These are phyloP conservation scores for Corynespora cassiicola DNA, from an alignment of 2,329 filamentous ascomycete species.

Conservation along the genomic window DNA sequence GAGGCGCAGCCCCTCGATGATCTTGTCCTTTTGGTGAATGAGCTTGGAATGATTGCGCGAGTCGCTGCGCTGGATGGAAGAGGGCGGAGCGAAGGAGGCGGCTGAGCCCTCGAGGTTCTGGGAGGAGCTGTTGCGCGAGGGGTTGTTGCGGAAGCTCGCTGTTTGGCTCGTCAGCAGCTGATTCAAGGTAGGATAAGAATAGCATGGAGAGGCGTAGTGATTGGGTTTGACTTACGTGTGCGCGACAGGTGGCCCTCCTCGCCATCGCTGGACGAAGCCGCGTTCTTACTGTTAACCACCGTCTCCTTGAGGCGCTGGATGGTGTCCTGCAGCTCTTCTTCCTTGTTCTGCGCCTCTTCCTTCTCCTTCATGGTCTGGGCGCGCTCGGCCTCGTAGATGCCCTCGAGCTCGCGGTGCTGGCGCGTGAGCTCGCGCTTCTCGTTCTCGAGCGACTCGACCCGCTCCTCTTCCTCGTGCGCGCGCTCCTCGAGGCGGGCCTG, in stretches of 20 bases:
- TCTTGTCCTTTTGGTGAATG: slow-evolving; percentile 91
- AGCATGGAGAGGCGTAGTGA: background rate
- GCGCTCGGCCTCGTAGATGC: slow-evolving; percentile 89
- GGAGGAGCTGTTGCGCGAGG: slow-evolving; percentile 54
- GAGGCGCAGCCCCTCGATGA: slow-evolving; percentile 89
- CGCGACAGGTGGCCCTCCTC: slow-evolving; percentile 59
- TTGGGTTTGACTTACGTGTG: slow-evolving; percentile 54
- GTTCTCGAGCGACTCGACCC: slow-evolving; percentile 79
- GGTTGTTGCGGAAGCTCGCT: slow-evolving; percentile 54
- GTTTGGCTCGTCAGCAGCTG: slow-evolving; percentile 26
- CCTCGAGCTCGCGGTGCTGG: slow-evolving; percentile 89
- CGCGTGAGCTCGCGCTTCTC: slow-evolving; percentile 84
- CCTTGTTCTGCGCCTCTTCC: slow-evolving; percentile 81
- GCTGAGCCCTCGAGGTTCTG: slow-evolving; percentile 78
- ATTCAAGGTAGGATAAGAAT: slow-evolving; percentile 5
- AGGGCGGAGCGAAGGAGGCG: slow-evolving; percentile 84
- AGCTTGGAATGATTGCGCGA: slow-evolving; percentile 89
- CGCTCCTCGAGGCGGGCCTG: slow-evolving; percentile 87
- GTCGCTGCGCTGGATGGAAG: slow-evolving; percentile 83
- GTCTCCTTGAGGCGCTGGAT: slow-evolving; percentile 93
- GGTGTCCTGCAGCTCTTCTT: slow-evolving; percentile 88
- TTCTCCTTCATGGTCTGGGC: slow-evolving; percentile 89
- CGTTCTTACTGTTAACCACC: slow-evolving; percentile 78
- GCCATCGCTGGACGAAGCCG: slow-evolving; percentile 57
- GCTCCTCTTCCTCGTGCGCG: slow-evolving; percentile 84